Base-by-base conservation (phyloP, 345 rosid genomes). In the Erysimum cheiranthoides region DNA sequence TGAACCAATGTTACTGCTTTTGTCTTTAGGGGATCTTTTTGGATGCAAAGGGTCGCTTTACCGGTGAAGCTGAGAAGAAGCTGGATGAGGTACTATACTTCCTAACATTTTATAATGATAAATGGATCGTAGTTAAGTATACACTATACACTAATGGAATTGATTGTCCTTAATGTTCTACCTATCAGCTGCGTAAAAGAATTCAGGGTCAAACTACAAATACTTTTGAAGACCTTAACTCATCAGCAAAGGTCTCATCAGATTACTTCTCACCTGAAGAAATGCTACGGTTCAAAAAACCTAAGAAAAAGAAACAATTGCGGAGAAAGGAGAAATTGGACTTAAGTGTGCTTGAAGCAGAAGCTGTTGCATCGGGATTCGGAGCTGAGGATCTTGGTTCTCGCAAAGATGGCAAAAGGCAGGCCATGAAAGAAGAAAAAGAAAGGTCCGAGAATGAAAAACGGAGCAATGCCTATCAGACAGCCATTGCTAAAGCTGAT, bases 21-120 rank as follows among this genome's bases (percentile, higher is more conserved):
- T 73, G 11, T 66, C 78, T 82, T 62, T 81, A 92, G 98, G 97
- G 97, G 10, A 67, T 94, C 56, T 80, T 90, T 73, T 85, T 94
- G 62, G 97, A 92, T 85, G 90, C 86, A 67, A 84, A 87, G 73
- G 97, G 97, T 12, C 89, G 78, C 66, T 88, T 94, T 73, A 85
- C 89, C 8, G 93, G 86, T 71, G 98, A 89, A 85, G 98, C 98
- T 42, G 97, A 94, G 86, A 90, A 88, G 84, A 94, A 89, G 85
- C 82, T 94, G 39, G 97, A 88, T 63, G 97, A 92, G 98, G 98
- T 92, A 79, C 58, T 35, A 68, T 47, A 16, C 51, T 79, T 61
- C 12, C 51, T 73, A 25, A 42, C 66, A 25, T 18, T 42, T 43
- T 43, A 25, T 45, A n/a, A 63, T 68, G 69, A 68, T 51, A 27